Evolutionary conservation across 2,329 filamentous ascomycete genomes (phyloP).

Genomic region (Clonostachys sp.): DNA sequence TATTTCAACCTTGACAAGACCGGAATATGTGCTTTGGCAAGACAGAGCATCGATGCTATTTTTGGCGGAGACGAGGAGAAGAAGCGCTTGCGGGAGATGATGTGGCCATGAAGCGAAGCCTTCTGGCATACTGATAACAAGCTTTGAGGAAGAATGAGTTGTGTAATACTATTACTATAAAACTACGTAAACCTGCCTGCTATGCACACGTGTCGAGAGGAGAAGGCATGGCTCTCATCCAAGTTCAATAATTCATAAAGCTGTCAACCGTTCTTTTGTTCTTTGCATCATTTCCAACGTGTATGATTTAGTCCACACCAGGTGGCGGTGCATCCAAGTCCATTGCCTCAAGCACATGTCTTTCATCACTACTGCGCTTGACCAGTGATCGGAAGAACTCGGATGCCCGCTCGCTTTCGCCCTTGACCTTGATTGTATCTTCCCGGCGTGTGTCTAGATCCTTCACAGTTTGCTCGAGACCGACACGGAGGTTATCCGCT

Average conservation of each 20-base stretch:
- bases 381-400: slow-evolving; percentile 91
- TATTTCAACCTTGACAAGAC: slow-evolving; percentile 56
- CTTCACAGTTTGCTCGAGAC: slow-evolving; percentile 80
- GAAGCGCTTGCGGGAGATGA: slow-evolving; percentile 42
- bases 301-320: slow-evolving; percentile 6
- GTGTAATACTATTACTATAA: neutral
- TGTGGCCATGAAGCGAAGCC: slow-evolving; percentile 30
- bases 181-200: neutral
- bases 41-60: slow-evolving; percentile 57
- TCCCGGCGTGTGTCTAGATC: slow-evolving; percentile 74
- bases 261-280: slow-evolving; percentile 4
- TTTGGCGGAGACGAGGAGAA: slow-evolving; percentile 64
- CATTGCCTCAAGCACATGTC: slow-evolving; percentile 41
- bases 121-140: neutral
- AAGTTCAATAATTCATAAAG: neutral
- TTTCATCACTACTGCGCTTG: slow-evolving; percentile 53
- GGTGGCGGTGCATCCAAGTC: slow-evolving; percentile 51
- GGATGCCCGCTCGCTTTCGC: slow-evolving; percentile 78
- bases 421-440: slow-evolving; percentile 75
- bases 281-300: slow-evolving; percentile 6
- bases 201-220: slow-evolving; percentile 1
- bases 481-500: slow-evolving; percentile 78
- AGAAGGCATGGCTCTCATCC: neutral
- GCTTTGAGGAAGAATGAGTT: neutral
- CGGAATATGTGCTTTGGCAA: slow-evolving; percentile 50